phyloP scores from a whole-genome alignment of 2,329 filamentous ascomycete species.

The Penicillium sumatraense region DNA sequence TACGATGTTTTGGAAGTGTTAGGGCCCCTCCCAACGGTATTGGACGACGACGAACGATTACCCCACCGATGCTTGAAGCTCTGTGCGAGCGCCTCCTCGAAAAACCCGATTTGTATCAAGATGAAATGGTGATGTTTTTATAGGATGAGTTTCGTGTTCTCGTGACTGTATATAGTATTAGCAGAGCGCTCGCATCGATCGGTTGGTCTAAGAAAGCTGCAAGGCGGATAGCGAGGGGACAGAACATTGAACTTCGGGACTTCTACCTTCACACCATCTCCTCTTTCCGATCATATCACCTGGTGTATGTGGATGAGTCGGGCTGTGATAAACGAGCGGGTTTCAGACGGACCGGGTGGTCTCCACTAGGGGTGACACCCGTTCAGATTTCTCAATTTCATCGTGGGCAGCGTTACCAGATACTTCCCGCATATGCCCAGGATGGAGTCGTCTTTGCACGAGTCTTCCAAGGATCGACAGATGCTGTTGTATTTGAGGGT shows the following conservation, averaged over 20 bases:
- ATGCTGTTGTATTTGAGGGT: not conserved
- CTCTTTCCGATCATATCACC: too few species aligned
- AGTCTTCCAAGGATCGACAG: not conserved
- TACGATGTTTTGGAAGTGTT: slow-evolving; percentile 28
- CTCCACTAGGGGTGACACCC: not conserved
- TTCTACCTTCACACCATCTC: not conserved
- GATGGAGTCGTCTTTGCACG: not conserved
- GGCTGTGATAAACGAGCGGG: not conserved
- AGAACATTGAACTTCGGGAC: not conserved
- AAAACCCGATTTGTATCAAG: not conserved
- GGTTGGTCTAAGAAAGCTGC: not conserved
- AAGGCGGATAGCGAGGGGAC: not conserved
- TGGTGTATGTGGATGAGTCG: too few species aligned
- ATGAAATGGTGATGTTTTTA: not conserved
- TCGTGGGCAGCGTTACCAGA: not conserved
- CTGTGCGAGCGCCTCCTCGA: not conserved
- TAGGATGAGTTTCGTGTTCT: not conserved
- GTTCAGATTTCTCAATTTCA: not conserved
- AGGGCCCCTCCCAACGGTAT: slow-evolving; percentile 1
- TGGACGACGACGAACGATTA: slow-evolving; percentile 4
- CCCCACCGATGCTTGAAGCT: slow-evolving; percentile 5
- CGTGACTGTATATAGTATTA: not conserved
- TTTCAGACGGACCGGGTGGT: not conserved
- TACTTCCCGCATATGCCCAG: not conserved
- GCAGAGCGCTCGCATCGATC: not conserved